Conservation (phyloP, 2,329 filamentous ascomycete species). For the Trichoderma sp. region DNA sequence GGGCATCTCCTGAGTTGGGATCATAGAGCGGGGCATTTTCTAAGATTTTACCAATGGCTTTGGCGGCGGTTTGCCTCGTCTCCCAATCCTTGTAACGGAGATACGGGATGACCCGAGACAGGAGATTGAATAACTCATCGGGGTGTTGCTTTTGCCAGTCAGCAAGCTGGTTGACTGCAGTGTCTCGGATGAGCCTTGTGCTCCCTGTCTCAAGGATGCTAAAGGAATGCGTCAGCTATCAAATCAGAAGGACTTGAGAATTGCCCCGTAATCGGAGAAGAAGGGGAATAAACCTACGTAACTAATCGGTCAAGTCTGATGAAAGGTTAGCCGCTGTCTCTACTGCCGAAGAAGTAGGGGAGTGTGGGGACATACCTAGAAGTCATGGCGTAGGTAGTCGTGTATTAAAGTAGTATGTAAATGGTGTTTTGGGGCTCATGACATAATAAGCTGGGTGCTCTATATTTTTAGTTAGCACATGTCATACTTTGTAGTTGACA, state of each 20-base stretch:
- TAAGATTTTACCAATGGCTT: slow-evolving; percentile 90
- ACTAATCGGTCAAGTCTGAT: slow-evolving; percentile 77
- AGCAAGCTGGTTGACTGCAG: slow-evolving; percentile 91
- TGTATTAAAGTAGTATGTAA: slow-evolving; percentile 27
- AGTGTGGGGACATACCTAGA: slow-evolving; percentile 46
- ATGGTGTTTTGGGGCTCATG: slow-evolving; percentile 28
- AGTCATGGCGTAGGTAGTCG: slow-evolving; percentile 50
- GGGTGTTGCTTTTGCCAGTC: slow-evolving; percentile 98
- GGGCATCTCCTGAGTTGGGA: slow-evolving; percentile 73
- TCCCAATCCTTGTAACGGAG: slow-evolving; percentile 96
- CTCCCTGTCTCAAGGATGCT: slow-evolving; percentile 97
- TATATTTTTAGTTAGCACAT: background rate
- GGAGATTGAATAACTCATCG: slow-evolving; percentile 92
- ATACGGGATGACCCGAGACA: slow-evolving; percentile 93
- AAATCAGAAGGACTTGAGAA: background rate
- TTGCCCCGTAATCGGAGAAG: too few relatives aligned
- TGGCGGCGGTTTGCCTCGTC: slow-evolving; percentile 87
- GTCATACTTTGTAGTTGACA: background rate
- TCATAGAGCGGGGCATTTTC: slow-evolving; percentile 85
- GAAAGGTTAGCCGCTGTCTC: slow-evolving; percentile 15
- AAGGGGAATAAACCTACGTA: slow-evolving; percentile 62
- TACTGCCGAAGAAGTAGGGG: background rate
- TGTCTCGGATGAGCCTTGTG: slow-evolving; percentile 92
- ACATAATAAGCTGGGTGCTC: slow-evolving; percentile 25
- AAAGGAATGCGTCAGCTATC: background rate